Evolutionary conservation across 140 eudicot species (phyloP).

Genomic region (Senecio squalidus): DNA sequence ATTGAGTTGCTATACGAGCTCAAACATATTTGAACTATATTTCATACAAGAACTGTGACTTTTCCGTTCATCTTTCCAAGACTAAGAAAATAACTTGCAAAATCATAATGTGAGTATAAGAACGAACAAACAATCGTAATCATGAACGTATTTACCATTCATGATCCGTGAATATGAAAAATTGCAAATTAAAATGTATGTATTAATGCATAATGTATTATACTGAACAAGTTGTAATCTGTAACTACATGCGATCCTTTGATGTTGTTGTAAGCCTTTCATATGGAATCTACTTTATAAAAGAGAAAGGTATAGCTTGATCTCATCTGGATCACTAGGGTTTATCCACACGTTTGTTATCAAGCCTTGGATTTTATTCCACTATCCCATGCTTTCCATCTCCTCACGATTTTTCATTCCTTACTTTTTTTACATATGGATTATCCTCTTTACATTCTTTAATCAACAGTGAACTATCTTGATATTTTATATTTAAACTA

Average conservation of each 20-base stretch:
- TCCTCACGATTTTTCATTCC: background rate
- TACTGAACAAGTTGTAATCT: background rate
- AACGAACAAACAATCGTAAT: too few relatives aligned
- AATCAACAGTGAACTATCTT: constrained; percentile 2
- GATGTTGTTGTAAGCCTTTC: constrained; percentile 22
- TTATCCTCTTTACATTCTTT: constrained; percentile 5
- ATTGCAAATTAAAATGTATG: too few relatives aligned
- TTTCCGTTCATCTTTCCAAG: too few relatives aligned
- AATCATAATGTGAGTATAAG: background rate
- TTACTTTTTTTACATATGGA: background rate
- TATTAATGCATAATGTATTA: background rate
- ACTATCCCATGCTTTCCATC: constrained; percentile 20
- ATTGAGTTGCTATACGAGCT: too few relatives aligned
- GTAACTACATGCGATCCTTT: constrained; percentile 14
- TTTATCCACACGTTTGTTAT: constrained; percentile 35
- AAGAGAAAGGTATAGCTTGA: constrained; percentile 13
- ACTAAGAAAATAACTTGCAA: too few relatives aligned
- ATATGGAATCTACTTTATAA: constrained; percentile 35
- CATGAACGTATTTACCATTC: too few relatives aligned
- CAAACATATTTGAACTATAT: too few relatives aligned
- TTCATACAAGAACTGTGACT: too few relatives aligned
- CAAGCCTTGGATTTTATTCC: constrained; percentile 35
- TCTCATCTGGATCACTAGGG: constrained; percentile 24
- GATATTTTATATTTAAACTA: background rate
- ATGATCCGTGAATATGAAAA: too few relatives aligned